Conservation (phyloP, 352 stramenopile genomes). For the Vaucheria bursata region DNA sequence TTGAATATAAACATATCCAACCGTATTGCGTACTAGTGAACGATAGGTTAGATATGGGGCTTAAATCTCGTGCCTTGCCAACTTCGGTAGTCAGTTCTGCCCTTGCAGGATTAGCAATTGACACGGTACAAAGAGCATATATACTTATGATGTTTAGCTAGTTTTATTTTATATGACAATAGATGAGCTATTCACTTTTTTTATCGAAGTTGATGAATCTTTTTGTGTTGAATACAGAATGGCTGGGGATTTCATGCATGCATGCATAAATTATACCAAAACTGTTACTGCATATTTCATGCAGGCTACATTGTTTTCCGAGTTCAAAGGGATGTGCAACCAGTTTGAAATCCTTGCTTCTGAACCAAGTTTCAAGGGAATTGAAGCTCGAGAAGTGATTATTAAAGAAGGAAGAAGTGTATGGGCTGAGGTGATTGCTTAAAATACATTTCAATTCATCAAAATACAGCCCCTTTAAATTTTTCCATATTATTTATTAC, state of each 20-base stretch:
- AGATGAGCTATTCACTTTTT: too few species aligned
- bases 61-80: neutral
- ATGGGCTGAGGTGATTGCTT: neutral
- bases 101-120: neutral
- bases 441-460: too few species aligned
- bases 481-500: too few species aligned
- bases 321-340: neutral
- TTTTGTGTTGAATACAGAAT: too few species aligned
- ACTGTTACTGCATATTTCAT: too few species aligned
- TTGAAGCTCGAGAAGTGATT: neutral
- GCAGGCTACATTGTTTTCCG: neutral
- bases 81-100: neutral
- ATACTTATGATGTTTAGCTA: too few species aligned
- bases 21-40: slow-evolving; percentile 62
- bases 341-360: neutral
- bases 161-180: too few species aligned
- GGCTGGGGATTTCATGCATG: too few species aligned
- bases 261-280: too few species aligned
- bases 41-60: neutral
- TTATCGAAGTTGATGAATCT: too few species aligned
- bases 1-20: slow-evolving; percentile 63
- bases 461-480: too few species aligned
- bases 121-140: too few species aligned
- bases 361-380: neutral
- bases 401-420: neutral